phyloP scores from a whole-genome alignment of 2,329 filamentous ascomycete genomes.

The Setomelanomma holmii region DNA sequence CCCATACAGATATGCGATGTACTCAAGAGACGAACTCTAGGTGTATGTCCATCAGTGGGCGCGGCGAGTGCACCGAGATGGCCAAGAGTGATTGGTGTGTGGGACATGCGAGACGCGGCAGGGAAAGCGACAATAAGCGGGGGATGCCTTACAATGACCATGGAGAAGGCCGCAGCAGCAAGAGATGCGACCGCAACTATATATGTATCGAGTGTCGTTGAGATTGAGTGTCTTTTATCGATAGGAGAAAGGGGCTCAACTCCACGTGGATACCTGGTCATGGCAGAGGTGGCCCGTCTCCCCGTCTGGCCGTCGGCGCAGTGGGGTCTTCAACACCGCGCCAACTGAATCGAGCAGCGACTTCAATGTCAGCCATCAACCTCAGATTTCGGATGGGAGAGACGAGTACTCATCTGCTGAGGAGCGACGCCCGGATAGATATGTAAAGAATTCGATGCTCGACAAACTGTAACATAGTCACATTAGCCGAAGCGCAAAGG shows the following conservation, averaged over 20 bases:
- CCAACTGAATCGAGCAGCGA: neutral
- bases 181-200: neutral
- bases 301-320: conserved; percentile 6
- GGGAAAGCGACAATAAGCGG: neutral
- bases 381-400: too few relatives aligned
- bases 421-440: neutral
- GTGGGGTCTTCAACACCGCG: conserved; percentile 9
- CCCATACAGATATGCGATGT: neutral
- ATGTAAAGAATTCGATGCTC: neutral
- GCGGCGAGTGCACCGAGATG: conserved; percentile 1
- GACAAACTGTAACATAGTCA: conserved; percentile 8
- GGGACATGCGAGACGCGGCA: neutral
- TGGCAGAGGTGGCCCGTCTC: too few relatives aligned
- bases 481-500: conserved; percentile 26
- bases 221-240: conserved; percentile 24
- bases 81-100: neutral
- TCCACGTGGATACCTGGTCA: conserved; percentile 18
- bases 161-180: neutral
- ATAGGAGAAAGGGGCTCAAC: conserved; percentile 20
- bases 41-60: neutral
- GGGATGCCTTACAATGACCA: neutral
- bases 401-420: neutral
- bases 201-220: conserved; percentile 21
- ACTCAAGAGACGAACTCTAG: neutral
- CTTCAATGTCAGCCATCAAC: neutral